Conservation (phyloP, 495 filamentous ascomycete genomes). For the Podospora fimiseda region DNA sequence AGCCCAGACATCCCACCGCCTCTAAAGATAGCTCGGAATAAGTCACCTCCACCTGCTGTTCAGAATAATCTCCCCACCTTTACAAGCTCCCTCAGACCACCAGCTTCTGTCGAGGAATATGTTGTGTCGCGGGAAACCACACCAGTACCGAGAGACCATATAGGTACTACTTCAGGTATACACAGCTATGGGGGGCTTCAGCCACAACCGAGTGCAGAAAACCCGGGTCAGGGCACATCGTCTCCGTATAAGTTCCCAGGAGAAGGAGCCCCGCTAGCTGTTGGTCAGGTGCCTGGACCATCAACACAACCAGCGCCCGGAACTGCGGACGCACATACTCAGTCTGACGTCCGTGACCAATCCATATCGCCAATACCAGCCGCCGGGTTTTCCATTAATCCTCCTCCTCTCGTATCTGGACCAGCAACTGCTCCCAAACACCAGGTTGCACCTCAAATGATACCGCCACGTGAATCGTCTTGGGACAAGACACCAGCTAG, state of each 20-base stretch:
- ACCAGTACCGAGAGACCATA: background rate
- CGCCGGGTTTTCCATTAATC: no score
- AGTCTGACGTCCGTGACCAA: background rate
- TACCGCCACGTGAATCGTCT: background rate
- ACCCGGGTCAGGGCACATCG: background rate
- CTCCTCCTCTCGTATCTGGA: background rate
- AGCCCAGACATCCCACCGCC: conserved; percentile 16
- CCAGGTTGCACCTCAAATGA: background rate
- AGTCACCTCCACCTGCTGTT: background rate
- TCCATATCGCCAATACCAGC: background rate
- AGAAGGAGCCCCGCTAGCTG: no score
- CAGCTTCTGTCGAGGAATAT: background rate
- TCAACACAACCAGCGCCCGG: no score
- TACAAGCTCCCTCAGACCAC: background rate
- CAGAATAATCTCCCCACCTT: conserved; percentile 1
- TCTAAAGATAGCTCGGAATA: conserved; percentile 16
- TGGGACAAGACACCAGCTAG: background rate
- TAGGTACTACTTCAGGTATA: background rate
- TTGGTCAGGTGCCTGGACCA: no score
- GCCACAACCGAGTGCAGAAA: background rate
- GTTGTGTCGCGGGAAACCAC: background rate
- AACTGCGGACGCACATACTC: background rate
- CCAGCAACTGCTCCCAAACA: background rate
- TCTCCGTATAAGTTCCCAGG: background rate
- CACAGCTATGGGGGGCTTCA: background rate